Evolutionary conservation across 768 basidiomycete species (phyloP), one percentile per base, ranked within the genome.

Genomic region (Clitopilus passeckerianus): DNA sequence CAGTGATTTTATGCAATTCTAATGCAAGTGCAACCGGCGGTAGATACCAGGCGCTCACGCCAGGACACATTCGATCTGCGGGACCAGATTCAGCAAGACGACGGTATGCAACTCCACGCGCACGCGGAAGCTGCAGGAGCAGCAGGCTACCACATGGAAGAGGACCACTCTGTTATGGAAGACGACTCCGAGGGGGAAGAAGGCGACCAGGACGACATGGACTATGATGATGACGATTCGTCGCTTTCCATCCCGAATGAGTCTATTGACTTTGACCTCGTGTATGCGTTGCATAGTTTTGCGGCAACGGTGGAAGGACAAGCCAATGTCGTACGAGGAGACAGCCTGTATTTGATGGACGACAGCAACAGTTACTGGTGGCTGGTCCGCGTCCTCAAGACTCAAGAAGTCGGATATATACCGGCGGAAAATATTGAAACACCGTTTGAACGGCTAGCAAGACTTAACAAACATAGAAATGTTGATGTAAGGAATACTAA

Each of bases 311-410:
- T 98, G 34, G 96, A 98, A 68, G 97, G 97, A 23, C 97, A 99
- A 75, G 97, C 97, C 1, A 97, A 92, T 64, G 97, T 99, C 64
- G 93, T 97, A 72, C 98, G 98, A 74, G 97, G 97, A 23, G 96
- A 99, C 79, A 92, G 91, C 62, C 82, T 99, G 52, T 89, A 94
- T 70, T 80, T 99, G 46, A 93, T 98, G 84, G 97, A 99, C 75
- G 97, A 99, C 72, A 93, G 89, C 59, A 98, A 99, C 73, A 93
- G 92, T 74, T 99, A 99, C 76, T 98, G 97, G 97, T 98, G 97
- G 97, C 90, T 98, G 54, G 96, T 99, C 7, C 86, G 95, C 53
- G 97, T 99, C 8, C 86, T 99, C 63, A 98, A 98, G 77, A 98
- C 96, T 7, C 95, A 98, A 73, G 95, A 97, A 67, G 93, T 99